These are phyloP conservation scores for Blastocystis sp. DNA, from an alignment of 352 stramenopile genomes.

Conservation along the genomic window DNA sequence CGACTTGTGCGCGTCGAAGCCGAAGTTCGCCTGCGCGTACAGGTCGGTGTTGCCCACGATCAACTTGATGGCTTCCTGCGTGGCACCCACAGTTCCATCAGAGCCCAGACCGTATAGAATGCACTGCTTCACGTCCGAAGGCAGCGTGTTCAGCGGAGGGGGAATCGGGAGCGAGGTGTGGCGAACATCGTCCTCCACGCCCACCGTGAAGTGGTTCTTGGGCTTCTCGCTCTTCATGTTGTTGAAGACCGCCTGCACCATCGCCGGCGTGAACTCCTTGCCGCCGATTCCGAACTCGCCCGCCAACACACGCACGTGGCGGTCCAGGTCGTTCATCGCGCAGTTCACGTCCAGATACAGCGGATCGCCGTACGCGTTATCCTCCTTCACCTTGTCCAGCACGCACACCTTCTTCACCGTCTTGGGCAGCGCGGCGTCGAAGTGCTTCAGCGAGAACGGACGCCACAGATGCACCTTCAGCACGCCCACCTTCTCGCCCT, in stretches of 20 bases:
- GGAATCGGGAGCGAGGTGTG: constrained; percentile 62
- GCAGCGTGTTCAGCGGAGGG: constrained; percentile 63
- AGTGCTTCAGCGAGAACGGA: constrained; percentile 69
- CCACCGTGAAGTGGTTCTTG: constrained; percentile 69
- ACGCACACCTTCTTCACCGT: constrained; percentile 67
- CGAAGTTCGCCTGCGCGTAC: constrained; percentile 65
- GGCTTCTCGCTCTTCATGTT: constrained; percentile 62
- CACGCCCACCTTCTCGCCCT: constrained; percentile 69
- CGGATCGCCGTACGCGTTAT: constrained; percentile 66
- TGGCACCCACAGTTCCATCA: constrained; percentile 66
- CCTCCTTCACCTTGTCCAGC: constrained; percentile 66
- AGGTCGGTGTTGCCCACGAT: constrained; percentile 63
- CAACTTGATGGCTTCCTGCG: constrained; percentile 65
- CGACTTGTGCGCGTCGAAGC: constrained; percentile 66
- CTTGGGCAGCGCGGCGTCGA: constrained; percentile 65
- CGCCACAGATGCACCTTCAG: constrained; percentile 68
- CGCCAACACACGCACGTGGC: constrained; percentile 61
- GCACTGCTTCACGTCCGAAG: constrained; percentile 70
- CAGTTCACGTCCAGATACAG: constrained; percentile 68
- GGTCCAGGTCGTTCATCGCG: constrained; percentile 65
- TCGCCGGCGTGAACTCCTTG: constrained; percentile 66
- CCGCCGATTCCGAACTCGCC: constrained; percentile 68
- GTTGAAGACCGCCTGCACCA: constrained; percentile 67
- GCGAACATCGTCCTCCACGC: constrained; percentile 69
- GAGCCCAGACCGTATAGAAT: constrained; percentile 76